Evolutionary conservation across 768 basidiomycete genomes (phyloP).

Genomic region (Podaxis sp.): DNA sequence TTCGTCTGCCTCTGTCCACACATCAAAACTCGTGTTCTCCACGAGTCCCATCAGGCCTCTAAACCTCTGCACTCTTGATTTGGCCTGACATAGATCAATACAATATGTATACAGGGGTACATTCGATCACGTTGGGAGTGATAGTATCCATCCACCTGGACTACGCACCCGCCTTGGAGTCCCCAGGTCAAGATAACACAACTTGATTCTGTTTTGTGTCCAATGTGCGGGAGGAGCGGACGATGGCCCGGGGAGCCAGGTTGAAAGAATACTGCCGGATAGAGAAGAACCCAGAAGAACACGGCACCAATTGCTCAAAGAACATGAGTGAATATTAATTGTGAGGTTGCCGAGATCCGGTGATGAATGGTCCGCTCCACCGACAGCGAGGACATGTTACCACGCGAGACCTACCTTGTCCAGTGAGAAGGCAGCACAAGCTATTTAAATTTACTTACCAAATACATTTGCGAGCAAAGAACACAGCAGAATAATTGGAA

Average conservation of each 20-base stretch:
- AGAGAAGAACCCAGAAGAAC: too few species aligned
- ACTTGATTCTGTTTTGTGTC: conserved; percentile 10
- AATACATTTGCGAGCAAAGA: too few species aligned
- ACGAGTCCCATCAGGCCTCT: neutral
- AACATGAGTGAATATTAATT: neutral
- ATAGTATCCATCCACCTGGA: too few species aligned
- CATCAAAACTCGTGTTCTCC: conserved; percentile 9
- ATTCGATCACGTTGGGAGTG: too few species aligned
- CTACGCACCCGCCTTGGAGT: too few species aligned
- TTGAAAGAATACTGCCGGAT: conserved; percentile 35
- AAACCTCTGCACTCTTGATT: neutral
- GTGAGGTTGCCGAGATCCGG: neutral
- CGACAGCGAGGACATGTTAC: neutral
- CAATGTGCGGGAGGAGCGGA: conserved; percentile 2
- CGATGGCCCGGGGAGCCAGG: conserved; percentile 29
- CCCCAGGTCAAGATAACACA: conserved; percentile 15
- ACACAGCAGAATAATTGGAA: too few species aligned
- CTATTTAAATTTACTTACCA: neutral
- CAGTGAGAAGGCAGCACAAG: neutral
- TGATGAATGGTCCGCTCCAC: neutral
- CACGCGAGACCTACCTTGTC: neutral
- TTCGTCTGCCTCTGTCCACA: neutral
- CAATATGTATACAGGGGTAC: neutral
- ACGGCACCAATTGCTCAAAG: conserved; percentile 18
- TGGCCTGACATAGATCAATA: neutral